Percentiles rank a stretch among this genome's conserved stretches.
Evolutionary conservation across 2,329 filamentous ascomycete genomes (phyloP).

Genomic region (Claviceps quebecensis): DNA sequence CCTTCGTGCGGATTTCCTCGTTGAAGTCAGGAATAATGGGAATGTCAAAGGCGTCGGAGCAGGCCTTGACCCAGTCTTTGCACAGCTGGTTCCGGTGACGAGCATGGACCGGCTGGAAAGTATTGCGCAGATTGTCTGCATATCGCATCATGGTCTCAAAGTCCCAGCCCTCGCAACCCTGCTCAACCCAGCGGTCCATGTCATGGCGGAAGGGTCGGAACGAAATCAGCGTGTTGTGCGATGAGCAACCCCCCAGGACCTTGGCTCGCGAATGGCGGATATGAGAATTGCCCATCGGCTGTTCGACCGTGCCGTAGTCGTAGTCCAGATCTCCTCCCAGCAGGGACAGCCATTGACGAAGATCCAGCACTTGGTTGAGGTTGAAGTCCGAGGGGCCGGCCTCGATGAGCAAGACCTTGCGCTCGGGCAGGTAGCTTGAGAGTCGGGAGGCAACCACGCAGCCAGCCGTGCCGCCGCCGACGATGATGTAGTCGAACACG

Average conservation of each 20-base stretch:
- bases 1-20: conserved; percentile 60
- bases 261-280: conserved; percentile 88
- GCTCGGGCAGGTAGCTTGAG: conserved; percentile 70
- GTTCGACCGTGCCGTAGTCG: conserved; percentile 79
- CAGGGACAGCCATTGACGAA: conserved; percentile 76
- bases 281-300: conserved; percentile 82
- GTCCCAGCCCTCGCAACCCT: conserved; percentile 74
- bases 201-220: conserved; percentile 88
- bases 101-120: conserved; percentile 75
- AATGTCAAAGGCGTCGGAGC: conserved; percentile 64
- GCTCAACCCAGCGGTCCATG: conserved; percentile 66
- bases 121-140: conserved; percentile 74
- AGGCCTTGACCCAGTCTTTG: conserved; percentile 77
- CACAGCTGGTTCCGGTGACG: conserved; percentile 82
- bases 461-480: conserved; percentile 75
- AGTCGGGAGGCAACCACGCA: conserved; percentile 72
- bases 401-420: conserved; percentile 71
- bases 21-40: conserved; percentile 80
- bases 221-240: conserved; percentile 86
- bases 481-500: conserved; percentile 71
- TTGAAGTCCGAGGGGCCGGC: conserved; percentile 80
- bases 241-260: conserved; percentile 83
- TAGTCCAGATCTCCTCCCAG: conserved; percentile 83
- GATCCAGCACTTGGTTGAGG: conserved; percentile 72
- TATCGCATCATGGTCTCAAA: conserved; percentile 74